Evolutionary conservation across 1,284 basidiomycete genomes (phyloP), one percentile per base, ranked within the genome.

Genomic region (Earliella scabrosa): DNA sequence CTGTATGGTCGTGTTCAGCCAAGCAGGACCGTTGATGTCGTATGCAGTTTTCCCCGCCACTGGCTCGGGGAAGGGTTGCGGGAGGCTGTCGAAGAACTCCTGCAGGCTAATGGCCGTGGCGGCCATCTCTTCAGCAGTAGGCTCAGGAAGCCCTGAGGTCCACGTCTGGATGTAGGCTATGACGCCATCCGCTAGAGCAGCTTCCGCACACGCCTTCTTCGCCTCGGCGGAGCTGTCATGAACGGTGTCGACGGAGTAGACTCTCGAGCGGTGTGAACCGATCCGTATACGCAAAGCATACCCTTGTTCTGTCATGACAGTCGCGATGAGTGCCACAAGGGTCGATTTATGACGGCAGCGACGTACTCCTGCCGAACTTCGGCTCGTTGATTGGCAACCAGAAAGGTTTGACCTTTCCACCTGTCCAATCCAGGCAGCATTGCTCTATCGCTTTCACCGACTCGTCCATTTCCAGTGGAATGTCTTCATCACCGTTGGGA

Each of bases 81-180:
- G 84, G 34, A 88, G 75, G 4, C 78, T 67, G 21, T 86, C 84
- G 61, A 78, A 85, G 67, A 83, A 87, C 0, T 69, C 67, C 57
- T 86, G 82, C 0, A 88, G 70, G 1, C 76, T 73, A 43, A 77
- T 63, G 8, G 62, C 11, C 8, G 57, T 45, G 46, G 27, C 24
- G 21, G 24, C 38, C 10, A 46, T 29, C 36, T 62, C 63, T 39
- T 56, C 56, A n/a, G 49, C 41, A 4, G 43, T 45, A n/a, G 54
- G 52, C 14, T 55, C 29, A 0, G 78, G 66, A 67, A 73, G 61
- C 79, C 81, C 3, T 77, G 81, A 56, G 80, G 81, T 10, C 81
- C 83, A 52, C 74, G 71, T 54, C 65, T 73, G 77, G 64, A 88
- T 82, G 48, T 80, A 86, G 8, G 86, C 80, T 5, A 86, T 63